Evolutionary conservation across 768 basidiomycete genomes (phyloP), one percentile per base, ranked within the genome.

Genomic region (Leccinum boreale): DNA sequence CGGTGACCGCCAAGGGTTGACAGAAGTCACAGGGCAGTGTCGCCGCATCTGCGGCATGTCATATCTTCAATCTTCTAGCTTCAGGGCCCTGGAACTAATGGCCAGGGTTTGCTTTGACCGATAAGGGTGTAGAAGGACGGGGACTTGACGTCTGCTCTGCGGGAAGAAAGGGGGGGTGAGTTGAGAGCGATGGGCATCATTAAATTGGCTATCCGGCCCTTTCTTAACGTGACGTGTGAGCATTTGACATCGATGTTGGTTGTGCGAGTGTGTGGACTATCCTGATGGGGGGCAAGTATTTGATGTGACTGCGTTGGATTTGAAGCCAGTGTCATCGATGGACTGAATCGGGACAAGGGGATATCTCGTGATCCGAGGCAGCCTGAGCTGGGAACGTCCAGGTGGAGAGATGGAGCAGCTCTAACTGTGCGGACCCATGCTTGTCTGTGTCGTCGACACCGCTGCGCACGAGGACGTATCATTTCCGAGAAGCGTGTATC

Each of bases 41-140:
- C 76, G 5, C 81, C 81, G 57, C 28, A 29, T 84, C 83, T 9
- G 82, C 81, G n/a, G 81, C 78, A 53, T 78, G 77, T 15, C 80
- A 77, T n/a, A n/a, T n/a, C 39, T 9, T 39, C 39, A 39, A 39
- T 10, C 17, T 39, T n/a, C 39, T 39, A 15, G 36, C 39, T n/a
- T 39, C 39, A 72, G 65, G 3, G 66, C 36, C 17, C 36, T 61
- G 23, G 72, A 69, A 3, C 78, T 77, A 45, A 74, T 55, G 23
- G 79, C 82, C 83, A 83, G 12, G 74, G 63, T 63, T 79, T 81
- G 29, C 70, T 62, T 60, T 72, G 77, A 64, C 82, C 82, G 36
- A 82, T 35, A n/a, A n/a, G 39, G 39, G n/a, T 35, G 39, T 42
- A n/a, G n/a, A 42, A n/a, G 45, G 77, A 75, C 15, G 80, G 80